Evolutionary conservation across 2,329 filamentous ascomycete genomes (phyloP), one percentile per base, ranked within the genome.

Genomic region (Colletotrichum lini): DNA sequence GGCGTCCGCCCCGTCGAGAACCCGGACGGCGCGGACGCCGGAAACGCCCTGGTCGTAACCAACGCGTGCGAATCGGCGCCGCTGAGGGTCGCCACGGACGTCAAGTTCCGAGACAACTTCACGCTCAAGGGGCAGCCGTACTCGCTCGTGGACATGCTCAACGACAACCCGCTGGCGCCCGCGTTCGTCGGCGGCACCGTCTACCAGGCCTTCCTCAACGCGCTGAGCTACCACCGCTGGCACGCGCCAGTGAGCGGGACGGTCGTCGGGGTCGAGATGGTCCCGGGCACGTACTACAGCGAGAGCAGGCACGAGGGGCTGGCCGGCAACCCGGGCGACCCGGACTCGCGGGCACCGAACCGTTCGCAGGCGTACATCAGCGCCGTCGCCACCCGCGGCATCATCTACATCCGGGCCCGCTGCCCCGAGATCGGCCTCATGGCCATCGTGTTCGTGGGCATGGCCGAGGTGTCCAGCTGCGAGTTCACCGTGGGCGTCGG

Each of bases 381-480:
- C 0, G 85, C 88, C 0, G 82, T 92, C n/a, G 92, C 93, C 0
- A 92, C 93, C 3, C 84, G 93, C 6, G 92, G 89, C 0, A 79
- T 95, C 54, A 90, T 95, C 73, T 89, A 93, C 76, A 89, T 94
- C 70, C 86, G 94, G 78, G 91, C 92, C 0, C 91, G 93, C 73
- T 91, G 93, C 73, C 84, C 85, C 1, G 84, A 84, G 1, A 90
- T 94, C 47, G 93, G 93, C 0, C 80, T 94, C 42, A 88, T 95
- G 84, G 90, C 87, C 0, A 92, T 94, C 73, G 82, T 95, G 15
- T 90, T 88, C 1, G 87, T 95, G 4, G 93, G 93, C 1, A 94
- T 95, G 93, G 91, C 90, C 52, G 93, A 95, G 80, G 92, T 94
- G 15, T 91, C 88, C 69, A 91, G 91, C 0, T 94, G 92, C 76